Evolutionary conservation across 495 filamentous ascomycete genomes (phyloP).

Genomic region (Darksidea phi): DNA sequence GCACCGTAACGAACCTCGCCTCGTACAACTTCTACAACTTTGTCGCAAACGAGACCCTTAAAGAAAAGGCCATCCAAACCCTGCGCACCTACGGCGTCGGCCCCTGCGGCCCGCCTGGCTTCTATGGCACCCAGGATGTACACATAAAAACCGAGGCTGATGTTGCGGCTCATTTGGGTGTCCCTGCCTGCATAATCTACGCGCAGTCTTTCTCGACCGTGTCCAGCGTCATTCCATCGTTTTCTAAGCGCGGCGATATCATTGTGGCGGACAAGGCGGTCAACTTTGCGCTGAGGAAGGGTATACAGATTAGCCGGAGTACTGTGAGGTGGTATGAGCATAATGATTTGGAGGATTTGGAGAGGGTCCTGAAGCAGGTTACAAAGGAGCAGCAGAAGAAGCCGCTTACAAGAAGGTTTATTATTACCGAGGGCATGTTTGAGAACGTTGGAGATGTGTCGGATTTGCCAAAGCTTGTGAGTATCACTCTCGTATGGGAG

Average conservation of each 20-base stretch:
- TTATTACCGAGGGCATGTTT: constrained; percentile 93
- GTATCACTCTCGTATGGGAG: constrained; percentile 37
- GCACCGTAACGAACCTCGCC: constrained; percentile 86
- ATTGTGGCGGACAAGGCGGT: constrained; percentile 96
- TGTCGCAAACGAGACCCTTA: constrained; percentile 83
- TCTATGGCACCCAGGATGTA: constrained; percentile 98
- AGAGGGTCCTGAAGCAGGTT: constrained; percentile 79
- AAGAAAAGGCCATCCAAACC: constrained; percentile 90
- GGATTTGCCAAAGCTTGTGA: constrained; percentile 79
- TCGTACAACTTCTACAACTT: constrained; percentile 98
- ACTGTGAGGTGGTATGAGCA: constrained; percentile 93
- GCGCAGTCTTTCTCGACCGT: constrained; percentile 95
- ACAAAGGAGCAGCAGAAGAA: constrained; percentile 83
- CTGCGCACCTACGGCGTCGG: constrained; percentile 94
- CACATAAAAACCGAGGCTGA: constrained; percentile 96
- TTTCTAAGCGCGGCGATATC: constrained; percentile 94
- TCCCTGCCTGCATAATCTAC: constrained; percentile 86
- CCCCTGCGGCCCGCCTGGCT: constrained; percentile 92
- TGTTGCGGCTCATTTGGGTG: constrained; percentile 83
- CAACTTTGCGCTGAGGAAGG: constrained; percentile 91
- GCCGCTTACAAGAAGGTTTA: constrained; percentile 87
- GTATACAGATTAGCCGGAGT: constrained; percentile 87
- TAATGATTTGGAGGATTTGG: constrained; percentile 91
- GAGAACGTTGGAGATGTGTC: constrained; percentile 85
- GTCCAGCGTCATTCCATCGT: constrained; percentile 88